Evolutionary conservation across 345 rosid species (phyloP), one percentile per base, ranked within the genome.

Genomic region (Cardamine chenopodiifolia): DNA sequence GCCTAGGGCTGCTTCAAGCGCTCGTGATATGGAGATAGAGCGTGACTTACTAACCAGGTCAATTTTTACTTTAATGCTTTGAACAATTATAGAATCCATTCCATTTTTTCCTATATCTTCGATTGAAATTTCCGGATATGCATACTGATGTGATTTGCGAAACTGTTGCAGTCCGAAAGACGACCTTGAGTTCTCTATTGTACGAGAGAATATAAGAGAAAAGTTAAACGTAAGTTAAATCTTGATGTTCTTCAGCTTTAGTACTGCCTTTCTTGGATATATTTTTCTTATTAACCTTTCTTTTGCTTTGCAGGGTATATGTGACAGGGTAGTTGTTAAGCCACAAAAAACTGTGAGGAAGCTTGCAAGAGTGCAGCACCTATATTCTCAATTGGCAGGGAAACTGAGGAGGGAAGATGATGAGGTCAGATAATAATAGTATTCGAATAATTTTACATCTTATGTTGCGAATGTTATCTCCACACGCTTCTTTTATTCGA

Each of bases 121-220:
- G 18, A 6, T 13, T 34, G 40, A 10, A 60, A 39, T 61, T 45
- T 62, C 5, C 3, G 13, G 53, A 48, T 66, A 74, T 19, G 52
- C 44, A 62, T 76, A 49, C 72, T 71, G 64, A 71, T 15, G 15
- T 40, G 55, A 40, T 58, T 57, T 71, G 20, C 25, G 11, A 32
- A 71, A 58, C 54, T 64, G 31, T 40, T 75, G 73, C 89, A 94
- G 98, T 79, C 84, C 88, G 0, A 94, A 94, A 83, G 98, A 94
- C 74, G 85, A 91, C 71, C 97, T 87, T 53, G 98, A 94, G 79
- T 89, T 94, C 81, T 83, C 89, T 35, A 91, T 91, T 58, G 98
- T 94, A 23, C 83, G 96, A 54, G 98, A 94, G 68, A 86, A 85
- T 84, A 86, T 94, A 68, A 83, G 88, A 83, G 83, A 77, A 78